Evolutionary conservation across 2,329 filamentous ascomycete genomes (phyloP).

Genomic region (Venturia aucupariae): DNA sequence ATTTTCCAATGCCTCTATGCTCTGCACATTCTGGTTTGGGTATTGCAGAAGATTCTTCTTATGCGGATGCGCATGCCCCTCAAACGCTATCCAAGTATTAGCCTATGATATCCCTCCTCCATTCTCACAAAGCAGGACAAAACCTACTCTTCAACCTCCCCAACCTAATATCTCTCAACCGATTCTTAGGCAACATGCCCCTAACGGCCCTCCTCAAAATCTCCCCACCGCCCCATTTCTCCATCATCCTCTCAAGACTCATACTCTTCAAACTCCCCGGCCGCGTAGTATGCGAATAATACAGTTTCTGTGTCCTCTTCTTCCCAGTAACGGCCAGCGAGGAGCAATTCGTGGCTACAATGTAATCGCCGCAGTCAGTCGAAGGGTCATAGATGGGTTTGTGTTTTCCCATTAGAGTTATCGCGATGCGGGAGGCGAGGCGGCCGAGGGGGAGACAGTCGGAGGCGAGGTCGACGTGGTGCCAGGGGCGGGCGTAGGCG

Average conservation of each 20-base stretch:
- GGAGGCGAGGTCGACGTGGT: slow-evolving; percentile 68
- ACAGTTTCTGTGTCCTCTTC: slow-evolving; percentile 89
- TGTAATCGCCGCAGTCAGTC: slow-evolving; percentile 98
- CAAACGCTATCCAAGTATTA: slow-evolving; percentile 54
- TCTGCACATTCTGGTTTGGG: slow-evolving; percentile 8
- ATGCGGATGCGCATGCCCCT: slow-evolving; percentile 87
- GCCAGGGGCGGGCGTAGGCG: slow-evolving; percentile 94
- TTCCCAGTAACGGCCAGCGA: slow-evolving; percentile 81
- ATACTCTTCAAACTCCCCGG: slow-evolving; percentile 80
- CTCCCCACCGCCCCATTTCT: slow-evolving; percentile 87
- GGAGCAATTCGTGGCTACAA: slow-evolving; percentile 84
- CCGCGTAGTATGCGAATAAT: slow-evolving; percentile 88
- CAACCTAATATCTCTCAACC: slow-evolving; percentile 77
- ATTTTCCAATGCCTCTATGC: background rate
- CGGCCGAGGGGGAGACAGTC: slow-evolving; percentile 73
- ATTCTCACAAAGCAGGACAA: background rate
- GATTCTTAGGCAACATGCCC: slow-evolving; percentile 97
- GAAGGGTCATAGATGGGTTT: slow-evolving; percentile 97
- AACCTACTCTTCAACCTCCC: slow-evolving; percentile 67
- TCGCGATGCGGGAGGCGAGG: slow-evolving; percentile 77
- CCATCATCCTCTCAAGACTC: slow-evolving; percentile 91
- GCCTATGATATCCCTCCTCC: slow-evolving; percentile 10
- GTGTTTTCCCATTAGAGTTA: slow-evolving; percentile 94
- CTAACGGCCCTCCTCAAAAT: slow-evolving; percentile 84
- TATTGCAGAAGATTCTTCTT: slow-evolving; percentile 54